Base-by-base conservation (phyloP, 2,329 filamentous ascomycete genomes). In the Mycosphaerella sp. region DNA sequence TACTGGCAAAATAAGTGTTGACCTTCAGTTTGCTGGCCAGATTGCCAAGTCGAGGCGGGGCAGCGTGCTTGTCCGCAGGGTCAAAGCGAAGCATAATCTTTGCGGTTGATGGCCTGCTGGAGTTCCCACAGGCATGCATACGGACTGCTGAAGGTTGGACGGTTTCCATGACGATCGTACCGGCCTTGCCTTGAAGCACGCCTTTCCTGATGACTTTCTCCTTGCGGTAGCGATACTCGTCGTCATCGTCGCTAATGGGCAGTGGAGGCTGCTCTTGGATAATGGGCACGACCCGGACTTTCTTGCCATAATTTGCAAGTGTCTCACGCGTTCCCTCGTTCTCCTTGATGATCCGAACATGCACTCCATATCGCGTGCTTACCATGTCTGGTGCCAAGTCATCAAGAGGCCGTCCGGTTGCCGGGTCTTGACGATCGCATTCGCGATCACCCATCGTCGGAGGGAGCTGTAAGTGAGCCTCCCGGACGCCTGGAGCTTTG, bases 331-430 rank as follows among this genome's bases (percentile, higher is more conserved):
- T 67, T 29, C 67, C 68, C n/a, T 70, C 58, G 32, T 73, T 73
- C 9, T 74, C 75, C 54, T 61, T 64, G 6, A 55, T 61, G 40
- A 71, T 56, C 34, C 61, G 59, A n/a, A 62, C 67, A 40, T 67
- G 67, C 53, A 86, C 72, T 1, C 72, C 73, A 62, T 86, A 86
- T 2, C 72, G 71, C 44, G 86, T 78, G 63, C 76, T 80, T 34
- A 76, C 73, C 82, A 85, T 85, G 7, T 81, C 76, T 0, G 83
- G 83, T 2, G 80, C 73, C 64, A 85, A 72, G 60, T 86, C 83
- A 63, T 86, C 81, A 40, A 81, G 71, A 14, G 80, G 66, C 34
- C 77, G 57, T 76, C 73, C 23, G 74, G 74, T 44, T 75, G 72
- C n/a, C 79, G 67, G 59, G 39, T 63, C 60, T 50, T 53, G 32